Conservation (phyloP, 2,329 filamentous ascomycete genomes). For the Mycosphaerella sp. region DNA sequence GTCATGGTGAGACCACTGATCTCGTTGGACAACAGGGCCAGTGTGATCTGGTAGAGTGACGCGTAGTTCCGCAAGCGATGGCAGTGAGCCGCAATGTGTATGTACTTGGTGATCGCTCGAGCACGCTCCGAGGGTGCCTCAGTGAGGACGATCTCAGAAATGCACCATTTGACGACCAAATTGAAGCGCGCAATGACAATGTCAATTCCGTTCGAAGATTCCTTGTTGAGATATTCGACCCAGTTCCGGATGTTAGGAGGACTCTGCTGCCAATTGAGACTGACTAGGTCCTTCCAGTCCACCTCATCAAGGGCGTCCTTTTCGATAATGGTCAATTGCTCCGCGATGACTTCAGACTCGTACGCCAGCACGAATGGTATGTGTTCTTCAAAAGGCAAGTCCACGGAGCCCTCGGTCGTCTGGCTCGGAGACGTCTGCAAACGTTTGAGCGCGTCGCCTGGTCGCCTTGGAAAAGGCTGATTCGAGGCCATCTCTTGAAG, state of each 20-base stretch:
- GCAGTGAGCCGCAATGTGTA: constrained; percentile 73
- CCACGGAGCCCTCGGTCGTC: not conserved
- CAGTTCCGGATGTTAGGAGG: constrained; percentile 47
- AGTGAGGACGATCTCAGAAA: constrained; percentile 73
- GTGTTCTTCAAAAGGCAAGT: constrained; percentile 42
- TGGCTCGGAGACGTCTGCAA: constrained; percentile 3
- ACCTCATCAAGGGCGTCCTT: constrained; percentile 81
- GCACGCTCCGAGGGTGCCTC: constrained; percentile 66
- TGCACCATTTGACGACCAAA: constrained; percentile 79
- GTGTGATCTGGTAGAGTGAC: constrained; percentile 73
- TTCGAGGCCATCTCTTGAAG: constrained; percentile 19
- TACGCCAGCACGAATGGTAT: constrained; percentile 76
- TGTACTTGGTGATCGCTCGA: constrained; percentile 70
- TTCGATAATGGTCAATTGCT: constrained; percentile 79
- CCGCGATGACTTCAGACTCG: constrained; percentile 69
- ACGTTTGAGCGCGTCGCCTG: constrained; percentile 6
- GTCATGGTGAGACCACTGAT: constrained; percentile 62
- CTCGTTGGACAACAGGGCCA: constrained; percentile 69
- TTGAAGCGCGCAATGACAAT: constrained; percentile 83
- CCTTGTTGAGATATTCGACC: constrained; percentile 70
- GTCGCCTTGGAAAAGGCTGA: constrained; percentile 20
- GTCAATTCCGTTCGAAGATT: constrained; percentile 57
- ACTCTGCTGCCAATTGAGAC: constrained; percentile 72
- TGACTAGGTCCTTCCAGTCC: constrained; percentile 81
- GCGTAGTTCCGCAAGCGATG: constrained; percentile 74